Base-by-base conservation (phyloP, 2,329 filamentous ascomycete species). In the Aspergillus carbonarius region DNA sequence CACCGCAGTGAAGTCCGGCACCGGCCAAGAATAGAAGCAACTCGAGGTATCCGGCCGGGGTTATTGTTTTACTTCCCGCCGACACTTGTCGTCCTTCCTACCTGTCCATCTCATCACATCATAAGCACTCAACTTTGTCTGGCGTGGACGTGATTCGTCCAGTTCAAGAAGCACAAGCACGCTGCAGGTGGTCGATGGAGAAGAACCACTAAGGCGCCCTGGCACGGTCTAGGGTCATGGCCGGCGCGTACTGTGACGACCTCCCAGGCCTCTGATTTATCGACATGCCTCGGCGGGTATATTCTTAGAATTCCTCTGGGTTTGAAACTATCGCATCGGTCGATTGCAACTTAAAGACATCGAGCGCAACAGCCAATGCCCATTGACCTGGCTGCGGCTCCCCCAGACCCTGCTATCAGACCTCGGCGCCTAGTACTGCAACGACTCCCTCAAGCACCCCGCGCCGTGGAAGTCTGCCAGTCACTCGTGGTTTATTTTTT, bases 211-310 rank as follows among this genome's bases (percentile, higher is more conserved):
- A 55, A 64, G 61, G 50, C 57, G 53, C 58, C 59, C 56, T 63
- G 63, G 63, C 69, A 68, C 69, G 61, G 63, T 60, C 57, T 48
- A 62, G 56, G 54, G 51, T 47, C 52, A 34, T 40, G 39, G 50
- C 59, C 65, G 63, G 69, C 69, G 67, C 69, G 62, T 70, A 70
- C 67, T 68, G 64, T 59, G 59, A 63, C 62, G 57, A 61, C 48
- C 56, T 57, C 34, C 50, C 51, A 58, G 51, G 35, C 55, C 60
- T 55, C 55, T 54, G 23, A 37, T 44, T 52, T 59, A 60, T 54
- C 58, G 40, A 53, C 57, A 47, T 42, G 7, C 12, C 30, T 32
- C 30, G 37, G 37, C 17, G 34, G 35, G 54, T 46, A 47, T 63
- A 63, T 64, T 64, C 66, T 69, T 68, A 70, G 66, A 68, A 69